Base-by-base conservation (phyloP, 257 asterid species). In the Parsonsia alboflavescens region DNA sequence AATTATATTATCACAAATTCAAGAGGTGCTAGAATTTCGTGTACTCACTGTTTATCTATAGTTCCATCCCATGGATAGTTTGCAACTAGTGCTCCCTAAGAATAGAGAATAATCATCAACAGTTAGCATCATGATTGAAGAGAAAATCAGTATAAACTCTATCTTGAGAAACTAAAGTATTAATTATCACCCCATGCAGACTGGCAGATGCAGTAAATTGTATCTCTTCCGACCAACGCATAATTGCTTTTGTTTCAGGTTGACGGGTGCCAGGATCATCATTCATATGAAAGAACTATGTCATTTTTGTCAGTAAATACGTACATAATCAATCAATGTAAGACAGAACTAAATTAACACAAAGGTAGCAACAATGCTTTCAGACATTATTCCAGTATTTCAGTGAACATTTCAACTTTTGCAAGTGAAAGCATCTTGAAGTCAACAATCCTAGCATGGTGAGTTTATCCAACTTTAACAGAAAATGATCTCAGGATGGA, bases 61-160 rank as follows among this genome's bases (percentile, higher is more conserved):
- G 97, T 92, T 78, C 98, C 98, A 81, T 94, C 98, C 98, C 98
- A 94, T 76, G 98, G 98, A 81, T 89, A 94, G 75, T 94, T 92
- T 79, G 98, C 98, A 75, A 94, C 97, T 77, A 94, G 90, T 52
- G 97, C 98, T 79, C 98, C 97, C 97, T 94, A 75, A 68, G 28
- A 65, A 69, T 48, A 73, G 75, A 70, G 73, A 70, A 53, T 65
- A 57, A 73, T 53, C 22, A 69, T n/a, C 30, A 64, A 33, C 13
- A 28, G 17, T 22, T 6, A 65, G 0, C 6, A 26, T 30, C 59
- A 74, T 11, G 19, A 49, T n/a, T 75, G 21, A 57, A 39, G 19
- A 45, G 42, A 24, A 19, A 1, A 67, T 16, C 22, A 39, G 62
- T 9, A 42, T 42, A 70, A 17, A 71, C 21, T 56, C 33, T 39